phyloP scores from a whole-genome alignment of 2,329 filamentous ascomycete genomes.

The Claviceps capensis region DNA sequence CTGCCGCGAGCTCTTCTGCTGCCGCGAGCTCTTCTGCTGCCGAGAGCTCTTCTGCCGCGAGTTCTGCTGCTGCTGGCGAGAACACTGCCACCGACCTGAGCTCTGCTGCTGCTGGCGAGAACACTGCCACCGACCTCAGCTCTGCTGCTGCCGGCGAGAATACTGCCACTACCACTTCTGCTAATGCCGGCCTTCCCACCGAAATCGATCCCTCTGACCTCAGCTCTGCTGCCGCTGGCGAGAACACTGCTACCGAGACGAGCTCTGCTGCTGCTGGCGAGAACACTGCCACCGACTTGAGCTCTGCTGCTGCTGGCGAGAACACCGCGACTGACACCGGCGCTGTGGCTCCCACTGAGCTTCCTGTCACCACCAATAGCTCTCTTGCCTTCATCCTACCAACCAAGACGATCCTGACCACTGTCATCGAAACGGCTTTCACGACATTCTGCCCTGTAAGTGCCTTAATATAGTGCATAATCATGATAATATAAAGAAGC shows the following conservation, averaged over 20 bases:
- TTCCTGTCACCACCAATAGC: background rate
- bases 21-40: too few species aligned
- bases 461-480: background rate
- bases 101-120: background rate
- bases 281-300: background rate
- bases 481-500: background rate
- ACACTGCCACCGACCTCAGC: background rate
- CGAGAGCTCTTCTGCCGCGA: background rate
- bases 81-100: background rate
- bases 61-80: background rate
- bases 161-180: background rate
- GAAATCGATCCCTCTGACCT: background rate
- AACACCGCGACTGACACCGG: background rate
- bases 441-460: slow-evolving; percentile 31
- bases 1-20: too few species aligned
- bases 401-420: slow-evolving; percentile 16
- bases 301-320: background rate
- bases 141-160: background rate
- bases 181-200: background rate
- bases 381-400: background rate
- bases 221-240: background rate
- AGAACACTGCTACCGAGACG: background rate
- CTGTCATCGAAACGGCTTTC: slow-evolving; percentile 24
- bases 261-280: background rate
- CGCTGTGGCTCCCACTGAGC: background rate